These are phyloP conservation scores for Tylopilus felleus DNA, from an alignment of 768 basidiomycete genomes.

Conservation along the genomic window DNA sequence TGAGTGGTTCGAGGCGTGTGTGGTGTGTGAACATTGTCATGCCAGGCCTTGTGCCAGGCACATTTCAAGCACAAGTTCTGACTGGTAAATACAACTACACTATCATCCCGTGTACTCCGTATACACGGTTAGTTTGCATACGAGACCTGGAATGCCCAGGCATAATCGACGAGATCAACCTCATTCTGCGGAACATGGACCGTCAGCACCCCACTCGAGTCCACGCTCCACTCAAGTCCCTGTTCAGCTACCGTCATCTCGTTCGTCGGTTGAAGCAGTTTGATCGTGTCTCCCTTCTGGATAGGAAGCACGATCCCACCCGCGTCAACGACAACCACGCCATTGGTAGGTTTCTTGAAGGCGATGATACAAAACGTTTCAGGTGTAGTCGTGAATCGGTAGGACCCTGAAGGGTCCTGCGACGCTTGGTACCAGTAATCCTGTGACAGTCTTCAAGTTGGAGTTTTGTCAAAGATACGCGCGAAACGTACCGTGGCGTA, in stretches of 20 bases:
- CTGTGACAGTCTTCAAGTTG: slow-evolving; percentile 22
- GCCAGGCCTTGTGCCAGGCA: too few species aligned
- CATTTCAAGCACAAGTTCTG: too few species aligned
- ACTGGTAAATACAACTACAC: not conserved
- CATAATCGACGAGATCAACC: slow-evolving; percentile 2
- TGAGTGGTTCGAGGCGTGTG: too few species aligned
- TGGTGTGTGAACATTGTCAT: too few species aligned
- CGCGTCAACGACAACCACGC: slow-evolving; percentile 33
- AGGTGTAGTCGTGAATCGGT: slow-evolving; percentile 49
- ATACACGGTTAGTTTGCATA: too few species aligned
- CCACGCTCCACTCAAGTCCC: slow-evolving; percentile 31
- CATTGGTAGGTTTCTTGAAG: slow-evolving; percentile 35
- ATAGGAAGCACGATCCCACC: slow-evolving; percentile 41
- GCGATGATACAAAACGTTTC: slow-evolving; percentile 49
- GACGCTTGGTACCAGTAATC: slow-evolving; percentile 49
- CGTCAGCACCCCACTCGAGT: slow-evolving; percentile 26
- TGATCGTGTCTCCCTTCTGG: slow-evolving; percentile 40
- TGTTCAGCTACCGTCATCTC: not conserved
- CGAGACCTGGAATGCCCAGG: too few species aligned
- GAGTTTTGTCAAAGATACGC: not conserved
- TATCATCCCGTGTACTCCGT: too few species aligned
- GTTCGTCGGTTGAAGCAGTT: slow-evolving; percentile 35
- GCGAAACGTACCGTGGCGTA: slow-evolving; percentile 45
- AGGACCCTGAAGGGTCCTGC: slow-evolving; percentile 34
- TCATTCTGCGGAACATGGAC: slow-evolving; percentile 23